Evolutionary conservation across 2,329 filamentous ascomycete genomes (phyloP).

Genomic region (Neonectria faginata): DNA sequence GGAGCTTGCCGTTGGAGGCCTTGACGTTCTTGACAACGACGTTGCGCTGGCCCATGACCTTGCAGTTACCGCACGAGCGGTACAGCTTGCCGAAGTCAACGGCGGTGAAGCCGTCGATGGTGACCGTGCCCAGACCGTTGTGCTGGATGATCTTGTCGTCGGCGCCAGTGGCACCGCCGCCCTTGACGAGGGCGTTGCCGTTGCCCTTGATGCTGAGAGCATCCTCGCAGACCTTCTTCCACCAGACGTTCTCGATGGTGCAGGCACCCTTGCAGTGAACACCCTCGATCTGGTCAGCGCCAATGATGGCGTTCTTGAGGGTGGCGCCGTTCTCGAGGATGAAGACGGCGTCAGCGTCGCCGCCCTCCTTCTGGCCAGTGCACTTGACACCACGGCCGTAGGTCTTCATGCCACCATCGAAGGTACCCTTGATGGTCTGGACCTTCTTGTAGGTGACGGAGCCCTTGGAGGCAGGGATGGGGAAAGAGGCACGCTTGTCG

Average conservation of each 20-base stretch:
- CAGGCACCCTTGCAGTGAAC: slow-evolving; percentile 41
- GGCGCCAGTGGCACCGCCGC: slow-evolving; percentile 18
- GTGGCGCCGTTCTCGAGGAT: slow-evolving; percentile 42
- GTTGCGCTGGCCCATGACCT: slow-evolving; percentile 17
- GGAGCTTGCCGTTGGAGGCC: slow-evolving; percentile 40
- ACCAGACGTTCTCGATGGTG: slow-evolving; percentile 43
- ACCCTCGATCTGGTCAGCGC: slow-evolving; percentile 39
- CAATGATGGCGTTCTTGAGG: slow-evolving; percentile 41
- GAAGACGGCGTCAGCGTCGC: slow-evolving; percentile 36
- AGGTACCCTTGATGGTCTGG: slow-evolving; percentile 33
- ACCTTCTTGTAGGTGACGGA: slow-evolving; percentile 41
- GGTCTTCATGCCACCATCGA: slow-evolving; percentile 41
- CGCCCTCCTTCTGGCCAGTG: slow-evolving; percentile 37
- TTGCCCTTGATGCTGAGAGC: slow-evolving; percentile 39
- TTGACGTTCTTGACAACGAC: slow-evolving; percentile 20
- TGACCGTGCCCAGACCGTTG: slow-evolving; percentile 21
- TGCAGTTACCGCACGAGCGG: slow-evolving; percentile 22
- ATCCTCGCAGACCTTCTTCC: slow-evolving; percentile 43
- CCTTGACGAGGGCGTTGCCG: slow-evolving; percentile 36
- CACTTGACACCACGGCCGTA: slow-evolving; percentile 40
- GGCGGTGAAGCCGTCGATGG: slow-evolving; percentile 18
- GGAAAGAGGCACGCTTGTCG: slow-evolving; percentile 42
- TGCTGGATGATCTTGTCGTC: slow-evolving; percentile 18
- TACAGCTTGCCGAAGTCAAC: slow-evolving; percentile 22
- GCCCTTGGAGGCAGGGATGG: slow-evolving; percentile 42